These are phyloP conservation scores for Penicillium chermesinum DNA, from an alignment of 495 filamentous ascomycete species.

Conservation along the genomic window DNA sequence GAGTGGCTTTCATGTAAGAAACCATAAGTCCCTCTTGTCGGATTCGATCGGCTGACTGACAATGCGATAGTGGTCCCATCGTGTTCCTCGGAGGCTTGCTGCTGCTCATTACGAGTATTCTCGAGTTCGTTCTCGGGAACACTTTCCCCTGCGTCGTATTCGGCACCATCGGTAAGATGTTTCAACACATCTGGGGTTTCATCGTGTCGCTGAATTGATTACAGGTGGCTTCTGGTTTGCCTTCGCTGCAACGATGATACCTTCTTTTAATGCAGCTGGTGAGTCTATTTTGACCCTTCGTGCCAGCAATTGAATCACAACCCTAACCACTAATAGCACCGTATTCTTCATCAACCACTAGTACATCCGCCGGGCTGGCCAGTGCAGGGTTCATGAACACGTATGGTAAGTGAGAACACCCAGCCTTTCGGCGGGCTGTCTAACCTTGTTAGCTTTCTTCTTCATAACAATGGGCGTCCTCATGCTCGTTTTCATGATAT, in stretches of 20 bases:
- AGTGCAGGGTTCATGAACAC: conserved; percentile 11
- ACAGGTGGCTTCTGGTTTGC: conserved; percentile 15
- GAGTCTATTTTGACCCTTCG: neutral
- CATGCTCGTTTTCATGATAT: conserved; percentile 11
- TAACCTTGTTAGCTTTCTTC: conserved; percentile 6
- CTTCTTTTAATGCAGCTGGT: conserved; percentile 14
- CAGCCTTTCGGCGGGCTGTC: neutral
- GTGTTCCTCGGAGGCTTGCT: conserved; percentile 61
- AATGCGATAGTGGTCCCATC: conserved; percentile 35
- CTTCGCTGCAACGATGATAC: conserved; percentile 13
- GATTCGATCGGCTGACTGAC: neutral
- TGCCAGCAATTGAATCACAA: neutral
- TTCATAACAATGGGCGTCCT: conserved; percentile 11
- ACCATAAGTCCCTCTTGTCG: neutral
- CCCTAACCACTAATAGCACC: conserved; percentile 2
- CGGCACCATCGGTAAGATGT: conserved; percentile 32
- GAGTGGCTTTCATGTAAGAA: conserved; percentile 14
- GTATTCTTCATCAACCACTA: conserved; percentile 4
- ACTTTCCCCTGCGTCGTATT: conserved; percentile 67
- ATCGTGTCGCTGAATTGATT: neutral
- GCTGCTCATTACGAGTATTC: conserved; percentile 52
- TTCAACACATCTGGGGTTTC: neutral
- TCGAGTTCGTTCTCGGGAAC: conserved; percentile 63
- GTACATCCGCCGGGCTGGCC: conserved; percentile 10
- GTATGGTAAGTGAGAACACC: conserved; percentile 2